A percentile compares a stretch with the other conserved stretches of the same genome.
Evolutionary conservation across 108 stramenopile genomes (phyloP).

Genomic region (Pseudonitzschia pungens): DNA sequence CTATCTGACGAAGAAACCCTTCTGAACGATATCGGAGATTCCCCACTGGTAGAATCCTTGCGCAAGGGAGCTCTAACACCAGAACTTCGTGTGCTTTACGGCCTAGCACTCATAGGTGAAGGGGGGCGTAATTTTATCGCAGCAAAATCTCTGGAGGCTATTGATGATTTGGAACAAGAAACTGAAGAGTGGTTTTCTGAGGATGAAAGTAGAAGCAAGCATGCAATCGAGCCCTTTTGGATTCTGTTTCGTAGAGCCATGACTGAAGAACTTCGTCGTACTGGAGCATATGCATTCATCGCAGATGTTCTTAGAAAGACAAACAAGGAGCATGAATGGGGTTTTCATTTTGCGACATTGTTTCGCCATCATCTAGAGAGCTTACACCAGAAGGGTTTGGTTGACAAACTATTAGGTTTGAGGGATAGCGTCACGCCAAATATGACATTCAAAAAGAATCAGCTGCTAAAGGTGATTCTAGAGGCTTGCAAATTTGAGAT

Average conservation of each 20-base stretch:
- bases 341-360: slow-evolving; percentile 22
- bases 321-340: slow-evolving; percentile 43
- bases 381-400: slow-evolving; percentile 19
- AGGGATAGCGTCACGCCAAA: slow-evolving; percentile 17
- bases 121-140: slow-evolving; percentile 71
- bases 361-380: slow-evolving; percentile 28
- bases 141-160: slow-evolving; percentile 53
- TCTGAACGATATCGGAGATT: slow-evolving; percentile 27
- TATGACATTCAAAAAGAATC: slow-evolving; percentile 36
- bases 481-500: slow-evolving; percentile 31
- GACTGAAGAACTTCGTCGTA: slow-evolving; percentile 47
- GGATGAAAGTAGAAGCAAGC: slow-evolving; percentile 20
- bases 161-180: slow-evolving; percentile 45
- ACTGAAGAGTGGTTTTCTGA: slow-evolving; percentile 22
- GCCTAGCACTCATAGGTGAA: slow-evolving; percentile 58
- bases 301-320: slow-evolving; percentile 55
- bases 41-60: slow-evolving; percentile 42
- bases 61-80: slow-evolving; percentile 63
- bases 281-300: slow-evolving; percentile 52
- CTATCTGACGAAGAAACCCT: slow-evolving; percentile 59
- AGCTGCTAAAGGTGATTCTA: slow-evolving; percentile 30
- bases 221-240: slow-evolving; percentile 42
- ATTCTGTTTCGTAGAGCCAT: slow-evolving; percentile 46
- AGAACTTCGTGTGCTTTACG: slow-evolving; percentile 59
- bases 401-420: slow-evolving; percentile 21